Evolutionary conservation across 1,284 basidiomycete species (phyloP).

Genomic region (Marasmius fiardii): DNA sequence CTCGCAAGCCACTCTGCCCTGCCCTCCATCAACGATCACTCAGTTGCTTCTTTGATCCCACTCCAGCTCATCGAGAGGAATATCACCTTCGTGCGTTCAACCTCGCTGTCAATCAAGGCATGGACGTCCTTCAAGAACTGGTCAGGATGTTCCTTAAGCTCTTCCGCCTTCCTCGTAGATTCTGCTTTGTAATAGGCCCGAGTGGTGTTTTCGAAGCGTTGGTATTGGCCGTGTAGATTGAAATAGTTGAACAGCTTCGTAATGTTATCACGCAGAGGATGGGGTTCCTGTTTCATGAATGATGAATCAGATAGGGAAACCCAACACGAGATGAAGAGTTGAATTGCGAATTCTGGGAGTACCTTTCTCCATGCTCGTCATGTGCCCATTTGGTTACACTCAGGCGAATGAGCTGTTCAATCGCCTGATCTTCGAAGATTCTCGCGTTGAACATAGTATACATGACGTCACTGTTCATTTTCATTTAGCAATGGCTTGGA

Average conservation of each 20-base stretch:
- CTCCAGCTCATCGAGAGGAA: slow-evolving; percentile 49
- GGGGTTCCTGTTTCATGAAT: slow-evolving; percentile 20
- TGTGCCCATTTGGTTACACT: slow-evolving; percentile 56
- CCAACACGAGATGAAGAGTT: background rate
- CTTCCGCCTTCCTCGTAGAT: slow-evolving; percentile 35
- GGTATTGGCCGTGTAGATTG: slow-evolving; percentile 51
- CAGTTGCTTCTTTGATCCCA: slow-evolving; percentile 45
- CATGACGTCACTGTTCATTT: slow-evolving; percentile 43
- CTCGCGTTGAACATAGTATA: slow-evolving; percentile 44
- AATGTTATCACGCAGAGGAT: slow-evolving; percentile 35
- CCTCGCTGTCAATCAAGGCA: slow-evolving; percentile 52
- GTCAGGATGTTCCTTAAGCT: slow-evolving; percentile 41
- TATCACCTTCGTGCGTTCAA: slow-evolving; percentile 46
- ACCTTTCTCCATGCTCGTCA: slow-evolving; percentile 51
- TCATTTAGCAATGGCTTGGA: background rate
- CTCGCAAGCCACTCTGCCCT: slow-evolving; percentile 56
- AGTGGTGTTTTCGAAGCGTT: slow-evolving; percentile 52
- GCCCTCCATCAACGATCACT: slow-evolving; percentile 52
- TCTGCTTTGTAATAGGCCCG: slow-evolving; percentile 51
- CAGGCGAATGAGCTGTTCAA: slow-evolving; percentile 42
- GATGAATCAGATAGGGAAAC: background rate
- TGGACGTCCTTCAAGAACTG: slow-evolving; percentile 54
- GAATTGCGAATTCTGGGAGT: background rate
- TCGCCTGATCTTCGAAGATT: slow-evolving; percentile 48
- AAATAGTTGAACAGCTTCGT: slow-evolving; percentile 51